Evolutionary conservation across 73 alveolate genomes (phyloP).

Genomic region (Paramecium primaurelia): DNA sequence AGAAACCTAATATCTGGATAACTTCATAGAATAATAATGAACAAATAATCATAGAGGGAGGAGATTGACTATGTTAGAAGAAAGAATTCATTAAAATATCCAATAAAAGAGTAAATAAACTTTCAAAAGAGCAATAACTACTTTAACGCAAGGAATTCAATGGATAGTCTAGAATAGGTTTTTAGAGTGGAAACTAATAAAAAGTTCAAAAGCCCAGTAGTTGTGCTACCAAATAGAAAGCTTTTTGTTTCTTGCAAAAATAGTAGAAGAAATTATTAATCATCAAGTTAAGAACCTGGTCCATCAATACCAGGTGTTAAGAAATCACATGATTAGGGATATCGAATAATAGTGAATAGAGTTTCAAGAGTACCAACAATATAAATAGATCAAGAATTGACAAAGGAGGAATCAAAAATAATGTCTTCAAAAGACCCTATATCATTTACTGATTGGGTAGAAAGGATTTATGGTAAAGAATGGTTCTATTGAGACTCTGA

Average conservation of each 20-base stretch:
- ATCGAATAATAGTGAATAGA: not conserved
- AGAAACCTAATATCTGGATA: not conserved
- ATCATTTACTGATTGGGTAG: not conserved
- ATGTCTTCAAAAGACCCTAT: not conserved
- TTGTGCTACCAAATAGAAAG: not conserved
- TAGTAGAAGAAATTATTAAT: not conserved
- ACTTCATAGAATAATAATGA: not conserved
- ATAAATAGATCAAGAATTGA: not conserved
- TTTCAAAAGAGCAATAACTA: not conserved
- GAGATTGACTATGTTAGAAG: not conserved
- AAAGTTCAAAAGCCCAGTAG: not conserved
- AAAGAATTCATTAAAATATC: not conserved
- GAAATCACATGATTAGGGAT: not conserved
- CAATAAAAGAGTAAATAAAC: not conserved
- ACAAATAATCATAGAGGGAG: not conserved
- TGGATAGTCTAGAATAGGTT: not conserved
- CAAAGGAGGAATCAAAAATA: not conserved
- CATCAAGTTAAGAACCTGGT: not conserved
- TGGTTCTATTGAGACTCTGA: not conserved
- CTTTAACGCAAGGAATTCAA: constrained; percentile 1
- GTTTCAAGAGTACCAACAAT: not conserved
- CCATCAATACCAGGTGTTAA: not conserved
- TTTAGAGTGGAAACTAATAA: not conserved
- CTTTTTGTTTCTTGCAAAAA: not conserved
- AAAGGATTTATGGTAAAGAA: not conserved